A percentile compares a stretch with the other conserved stretches of the same genome.
These are phyloP conservation scores for Ascocoryne sarcoides DNA, from an alignment of 2,329 filamentous ascomycete species.

Conservation along the genomic window DNA sequence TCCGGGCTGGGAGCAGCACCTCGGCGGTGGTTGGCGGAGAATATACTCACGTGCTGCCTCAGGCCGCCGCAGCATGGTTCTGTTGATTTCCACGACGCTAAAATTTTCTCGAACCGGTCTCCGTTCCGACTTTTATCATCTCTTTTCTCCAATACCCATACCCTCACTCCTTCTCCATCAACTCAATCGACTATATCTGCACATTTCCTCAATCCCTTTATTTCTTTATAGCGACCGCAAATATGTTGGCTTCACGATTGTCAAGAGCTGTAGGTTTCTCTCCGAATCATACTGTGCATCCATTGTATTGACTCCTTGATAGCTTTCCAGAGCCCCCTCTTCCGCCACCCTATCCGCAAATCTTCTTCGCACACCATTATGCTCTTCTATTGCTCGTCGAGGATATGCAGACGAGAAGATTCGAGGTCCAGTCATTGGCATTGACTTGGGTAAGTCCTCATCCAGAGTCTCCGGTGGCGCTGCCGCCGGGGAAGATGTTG, in stretches of 20 bases:
- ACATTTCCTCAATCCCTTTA: slow-evolving; percentile 6
- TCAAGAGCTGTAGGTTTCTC: slow-evolving; percentile 61
- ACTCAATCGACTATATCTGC: slow-evolving; percentile 7
- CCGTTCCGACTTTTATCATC: neutral
- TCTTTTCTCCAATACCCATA: slow-evolving; percentile 5
- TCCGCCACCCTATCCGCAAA: slow-evolving; percentile 59
- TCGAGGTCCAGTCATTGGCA: slow-evolving; percentile 93
- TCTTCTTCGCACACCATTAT: slow-evolving; percentile 59
- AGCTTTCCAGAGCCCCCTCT: slow-evolving; percentile 73
- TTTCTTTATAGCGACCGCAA: slow-evolving; percentile 30
- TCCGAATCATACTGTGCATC: slow-evolving; percentile 1
- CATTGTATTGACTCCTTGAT: slow-evolving; percentile 26
- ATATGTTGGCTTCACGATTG: slow-evolving; percentile 65
- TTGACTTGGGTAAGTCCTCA: slow-evolving; percentile 70
- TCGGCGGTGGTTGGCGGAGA: too few species aligned
- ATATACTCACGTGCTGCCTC: too few species aligned
- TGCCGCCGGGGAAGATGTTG: slow-evolving; percentile 2
- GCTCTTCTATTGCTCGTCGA: slow-evolving; percentile 65
- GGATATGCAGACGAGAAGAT: slow-evolving; percentile 74
- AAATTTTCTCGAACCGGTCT: neutral
- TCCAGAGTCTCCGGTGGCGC: slow-evolving; percentile 1
- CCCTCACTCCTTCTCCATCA: slow-evolving; percentile 16
- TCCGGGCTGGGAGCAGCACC: too few species aligned
- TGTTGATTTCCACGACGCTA: too few species aligned
- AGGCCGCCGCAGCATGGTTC: too few species aligned